These are phyloP conservation scores for Scheffersomyces titani DNA, from an alignment of 1,139 yeast species.

Conservation along the genomic window DNA sequence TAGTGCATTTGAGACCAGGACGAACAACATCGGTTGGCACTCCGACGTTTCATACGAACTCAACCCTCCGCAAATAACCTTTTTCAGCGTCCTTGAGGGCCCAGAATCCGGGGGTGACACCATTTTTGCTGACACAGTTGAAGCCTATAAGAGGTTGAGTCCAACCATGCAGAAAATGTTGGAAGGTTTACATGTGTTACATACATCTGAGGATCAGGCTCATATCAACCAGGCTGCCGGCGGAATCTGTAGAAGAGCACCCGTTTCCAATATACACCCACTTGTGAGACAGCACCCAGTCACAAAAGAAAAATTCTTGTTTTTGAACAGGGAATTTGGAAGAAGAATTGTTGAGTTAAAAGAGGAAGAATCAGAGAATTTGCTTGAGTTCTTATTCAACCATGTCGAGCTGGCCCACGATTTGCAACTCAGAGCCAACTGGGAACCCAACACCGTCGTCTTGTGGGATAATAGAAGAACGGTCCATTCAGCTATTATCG, in stretches of 20 bases:
- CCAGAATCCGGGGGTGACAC: constrained; percentile 41
- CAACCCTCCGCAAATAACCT: constrained; percentile 36
- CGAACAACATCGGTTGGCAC: constrained; percentile 35
- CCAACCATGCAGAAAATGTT: constrained; percentile 24
- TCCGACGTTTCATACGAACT: constrained; percentile 38
- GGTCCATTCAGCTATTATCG: constrained; percentile 16
- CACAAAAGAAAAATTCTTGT: constrained; percentile 23
- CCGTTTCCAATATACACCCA: constrained; percentile 29
- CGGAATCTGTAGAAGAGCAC: constrained; percentile 23
- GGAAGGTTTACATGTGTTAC: constrained; percentile 26
- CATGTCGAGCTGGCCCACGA: constrained; percentile 42
- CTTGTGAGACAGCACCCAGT: constrained; percentile 28
- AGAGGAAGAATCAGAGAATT: constrained; percentile 26
- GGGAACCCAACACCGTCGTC: constrained; percentile 45
- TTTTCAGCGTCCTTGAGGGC: constrained; percentile 34
- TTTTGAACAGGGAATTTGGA: constrained; percentile 25
- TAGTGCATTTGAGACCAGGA: constrained; percentile 18
- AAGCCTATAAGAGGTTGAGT: constrained; percentile 28
- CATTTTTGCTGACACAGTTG: constrained; percentile 34
- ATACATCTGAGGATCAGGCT: constrained; percentile 28
- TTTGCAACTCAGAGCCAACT: constrained; percentile 56
- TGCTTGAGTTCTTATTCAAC: constrained; percentile 22
- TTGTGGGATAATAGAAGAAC: constrained; percentile 18
- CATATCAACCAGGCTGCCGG: constrained; percentile 18
- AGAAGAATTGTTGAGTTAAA: constrained; percentile 28